Base-by-base conservation (phyloP, 768 basidiomycete genomes). In the Agaricus sinodeliciosus region DNA sequence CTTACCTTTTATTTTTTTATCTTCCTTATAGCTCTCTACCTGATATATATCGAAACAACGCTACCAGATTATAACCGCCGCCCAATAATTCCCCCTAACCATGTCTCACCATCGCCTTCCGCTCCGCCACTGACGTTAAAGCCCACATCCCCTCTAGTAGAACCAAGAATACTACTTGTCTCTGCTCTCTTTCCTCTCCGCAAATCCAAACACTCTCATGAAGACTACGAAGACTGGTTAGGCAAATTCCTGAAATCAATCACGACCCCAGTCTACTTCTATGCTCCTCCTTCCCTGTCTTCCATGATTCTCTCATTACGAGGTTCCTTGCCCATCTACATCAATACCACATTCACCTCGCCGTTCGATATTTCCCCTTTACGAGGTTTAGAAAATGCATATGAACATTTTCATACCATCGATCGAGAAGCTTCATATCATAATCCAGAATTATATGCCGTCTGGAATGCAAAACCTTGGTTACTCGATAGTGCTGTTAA, bases 381-480 rank as follows among this genome's bases (percentile, higher is more conserved):
- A 5, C 39, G 48, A 2, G 65, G 62, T 0, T 61, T 70, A 16
- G 57, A 66, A 43, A 58, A 54, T 2, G 57, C 56, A 7, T 81
- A 82, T 60, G 50, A 59, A 3, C 57, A 62, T 31, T 76, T 79
- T 73, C 74, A 76, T 44, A 55, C 53, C 2, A 62, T 63, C 55
- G 80, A 82, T 58, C 67, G 77, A 15, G 78, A 81, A 60, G 64
- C 59, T 7, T 44, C 49, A 5, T 52, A 61, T 2, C 78, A 80
- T 57, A 71, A 69, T 0, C 70, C 79, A 0, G 76, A 76, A 36
- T 61, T 80, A 8, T 81, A 80, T 57, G 78, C 79, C 2, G 66
- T 80, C 0, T 80, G 79, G 79, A 77, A 77, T 51, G 72, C 71
- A 0, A 82, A 82, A 59, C 71, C 79, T 8, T 80, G 70, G 61